Evolutionary conservation across 768 basidiomycete genomes (phyloP), one percentile per base, ranked within the genome.

Genomic region (Termitomyces sp.): DNA sequence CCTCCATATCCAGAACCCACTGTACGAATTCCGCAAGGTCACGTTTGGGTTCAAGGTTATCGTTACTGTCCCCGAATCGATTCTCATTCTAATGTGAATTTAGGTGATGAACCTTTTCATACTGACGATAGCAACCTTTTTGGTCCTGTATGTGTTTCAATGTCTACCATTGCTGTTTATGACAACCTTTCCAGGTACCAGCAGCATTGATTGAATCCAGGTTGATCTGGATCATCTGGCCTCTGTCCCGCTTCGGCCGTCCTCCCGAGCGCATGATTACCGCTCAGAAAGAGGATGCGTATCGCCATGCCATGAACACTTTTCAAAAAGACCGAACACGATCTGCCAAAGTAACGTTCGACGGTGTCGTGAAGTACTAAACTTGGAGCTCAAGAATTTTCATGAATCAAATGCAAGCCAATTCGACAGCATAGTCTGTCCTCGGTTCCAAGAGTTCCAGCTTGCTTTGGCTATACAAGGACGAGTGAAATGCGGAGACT

Each of bases 21-120:
- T 58, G 81, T 86, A 8, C 67, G 59, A 30, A 71, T 91, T 38
- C 88, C 89, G 4, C 59, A 72, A 64, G 87, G 87, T 1, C 84
- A 89, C 60, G 75, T 84, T 43, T 91, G 89, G 89, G 79, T 91
- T 53, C 89, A 91, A 80, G 89, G 87, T 54, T 53, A 75, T 33
- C 13, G 18, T 53, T 30, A 26, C 43, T 18, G 23, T 53, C 36
- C 46, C 16, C 50, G 33, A 33, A 58, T 18, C 3, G 18, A 35
- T 38, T 36, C 43, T 41, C 33, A 50, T 50, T 56, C 55, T 52
- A 7, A 35, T 30, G 9, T 20, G 47, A 41, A 36, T 20, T 54
- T 30, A 88, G 87, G 87, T 8, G 87, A 89, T 60, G 85, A 88
- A 66, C 76, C 80, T 5, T 86, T 85, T 64, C 77, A 82, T 57